Evolutionary conservation across 148 eudicot species (phyloP), one percentile per base, ranked within the genome.

Genomic region (Persicaria tinctoria): DNA sequence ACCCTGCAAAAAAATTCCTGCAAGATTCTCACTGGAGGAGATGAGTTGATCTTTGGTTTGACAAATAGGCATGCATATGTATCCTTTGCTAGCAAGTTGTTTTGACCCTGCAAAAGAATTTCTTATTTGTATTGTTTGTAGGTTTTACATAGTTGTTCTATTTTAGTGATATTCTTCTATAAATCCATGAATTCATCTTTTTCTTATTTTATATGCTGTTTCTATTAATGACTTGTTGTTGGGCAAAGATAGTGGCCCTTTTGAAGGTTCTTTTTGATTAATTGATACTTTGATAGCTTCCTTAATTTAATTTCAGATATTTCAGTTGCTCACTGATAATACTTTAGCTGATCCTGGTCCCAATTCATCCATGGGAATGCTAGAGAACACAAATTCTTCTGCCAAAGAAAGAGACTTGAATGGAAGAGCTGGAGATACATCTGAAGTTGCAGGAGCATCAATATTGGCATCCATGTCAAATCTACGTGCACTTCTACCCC

Each of bases 61-160:
- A 76, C 88, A 17, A 88, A 85, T n/a, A 81, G 80, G 81, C 87
- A 92, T 87, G 90, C 93, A 83, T 95, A 92, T 74, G 98, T 95
- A 95, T 95, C 96, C 98, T 89, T 84, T 48, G 45, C 70, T 12
- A 64, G 46, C 68, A 60, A 59, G 66, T 20, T 59, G 41, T 12
- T 20, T 32, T 18, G 66, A 18, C 41, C 12, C 0, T 59, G 41
- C 41, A 32, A 32, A 32, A 32, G 41, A 32, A 32, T 32, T 32
- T 32, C 41, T 32, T 32, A 32, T 32, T 32, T 1, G 41, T 32
- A 32, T 32, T 32, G 41, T 32, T 32, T 32, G 2, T 32, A 32
- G 41, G 3, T 32, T 32, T 64, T 64, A 32, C 17, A 23, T 12
- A 11, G 46, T 64, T 41, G 46, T 32, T 64, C 47, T 38, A 64